Percentiles rank a stretch among this genome's conserved stretches.
Evolutionary conservation across 1,284 basidiomycete genomes (phyloP).

Genomic region (Jaminaea rosea): DNA sequence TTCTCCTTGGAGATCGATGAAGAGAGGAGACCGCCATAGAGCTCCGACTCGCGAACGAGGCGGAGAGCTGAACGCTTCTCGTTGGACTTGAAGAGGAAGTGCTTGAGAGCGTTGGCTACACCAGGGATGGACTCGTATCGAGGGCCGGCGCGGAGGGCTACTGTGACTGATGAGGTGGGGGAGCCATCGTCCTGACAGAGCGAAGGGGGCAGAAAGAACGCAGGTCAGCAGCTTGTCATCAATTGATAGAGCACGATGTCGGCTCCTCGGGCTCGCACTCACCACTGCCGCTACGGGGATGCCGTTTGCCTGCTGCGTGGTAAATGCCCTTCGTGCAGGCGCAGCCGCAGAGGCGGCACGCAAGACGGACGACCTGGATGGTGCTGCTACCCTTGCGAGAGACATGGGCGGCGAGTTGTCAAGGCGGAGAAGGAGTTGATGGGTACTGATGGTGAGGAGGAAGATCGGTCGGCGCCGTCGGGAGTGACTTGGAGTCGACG

Average conservation of each 20-base stretch:
- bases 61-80: conserved; percentile 69
- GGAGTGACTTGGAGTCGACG: too few species aligned
- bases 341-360: not conserved
- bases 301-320: conserved; percentile 3
- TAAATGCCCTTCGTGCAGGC: not conserved
- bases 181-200: conserved; percentile 26
- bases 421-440: not conserved
- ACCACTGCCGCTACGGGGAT: conserved; percentile 5
- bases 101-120: conserved; percentile 15
- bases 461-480: too few species aligned
- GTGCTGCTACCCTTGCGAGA: not conserved
- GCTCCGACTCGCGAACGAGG: conserved; percentile 82
- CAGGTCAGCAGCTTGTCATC: not conserved
- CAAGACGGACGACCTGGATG: not conserved
- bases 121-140: conserved; percentile 35
- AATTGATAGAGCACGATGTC: not conserved
- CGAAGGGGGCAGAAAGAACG: not conserved
- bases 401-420: not conserved
- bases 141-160: conserved; percentile 36
- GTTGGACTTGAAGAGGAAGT: conserved; percentile 44
- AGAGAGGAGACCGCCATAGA: conserved; percentile 86
- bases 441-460: too few species aligned
- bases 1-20: conserved; percentile 79
- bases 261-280: not conserved
- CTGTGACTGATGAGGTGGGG: conserved; percentile 35